phyloP scores from a whole-genome alignment of 352 stramenopile species.

The Phytophthora tentaculata region DNA sequence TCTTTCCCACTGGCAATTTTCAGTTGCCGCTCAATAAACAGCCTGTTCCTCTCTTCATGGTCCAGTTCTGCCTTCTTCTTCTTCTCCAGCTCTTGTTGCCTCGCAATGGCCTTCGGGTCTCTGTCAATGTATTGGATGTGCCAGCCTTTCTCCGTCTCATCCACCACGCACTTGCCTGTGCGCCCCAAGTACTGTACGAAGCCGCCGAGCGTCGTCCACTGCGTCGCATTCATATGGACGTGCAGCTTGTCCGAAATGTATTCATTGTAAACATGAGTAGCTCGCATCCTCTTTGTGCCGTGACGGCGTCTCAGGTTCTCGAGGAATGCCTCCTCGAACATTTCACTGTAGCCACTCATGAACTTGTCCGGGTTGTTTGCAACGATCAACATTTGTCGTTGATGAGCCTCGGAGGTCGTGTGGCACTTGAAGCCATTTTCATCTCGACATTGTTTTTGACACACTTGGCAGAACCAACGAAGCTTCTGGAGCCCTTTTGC shows the following conservation, averaged over 20 bases:
- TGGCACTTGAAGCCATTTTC: slow-evolving; percentile 99
- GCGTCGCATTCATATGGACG: slow-evolving; percentile 99
- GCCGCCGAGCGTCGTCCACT: slow-evolving; percentile 96
- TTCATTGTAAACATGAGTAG: slow-evolving; percentile 99
- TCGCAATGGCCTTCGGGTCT: slow-evolving; percentile 91
- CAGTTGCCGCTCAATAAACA: slow-evolving; percentile 81
- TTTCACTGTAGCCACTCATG: slow-evolving; percentile 91
- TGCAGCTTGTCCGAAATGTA: slow-evolving; percentile 99
- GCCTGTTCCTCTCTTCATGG: slow-evolving; percentile 84
- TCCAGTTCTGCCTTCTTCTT: slow-evolving; percentile 92
- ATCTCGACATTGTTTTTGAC: slow-evolving; percentile 99
- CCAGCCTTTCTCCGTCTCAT: slow-evolving; percentile 99
- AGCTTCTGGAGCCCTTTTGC: slow-evolving; percentile 98
- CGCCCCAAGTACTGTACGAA: slow-evolving; percentile 99
- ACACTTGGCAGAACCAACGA: slow-evolving; percentile 99
- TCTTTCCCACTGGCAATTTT: slow-evolving; percentile 59
- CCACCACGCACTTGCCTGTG: slow-evolving; percentile 96
- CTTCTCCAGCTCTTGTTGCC: slow-evolving; percentile 87
- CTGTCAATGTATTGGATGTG: slow-evolving; percentile 97
- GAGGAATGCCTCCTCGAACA: slow-evolving; percentile 96
- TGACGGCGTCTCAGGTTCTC: slow-evolving; percentile 95
- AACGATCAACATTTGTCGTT: slow-evolving; percentile 99
- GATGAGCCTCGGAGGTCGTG: slow-evolving; percentile 96
- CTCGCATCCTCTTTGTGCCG: slow-evolving; percentile 96
- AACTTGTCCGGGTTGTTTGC: slow-evolving; percentile 95